These are phyloP conservation scores for Aspergillus thermomutatus DNA, from an alignment of 2,329 filamentous ascomycete genomes.

Conservation along the genomic window DNA sequence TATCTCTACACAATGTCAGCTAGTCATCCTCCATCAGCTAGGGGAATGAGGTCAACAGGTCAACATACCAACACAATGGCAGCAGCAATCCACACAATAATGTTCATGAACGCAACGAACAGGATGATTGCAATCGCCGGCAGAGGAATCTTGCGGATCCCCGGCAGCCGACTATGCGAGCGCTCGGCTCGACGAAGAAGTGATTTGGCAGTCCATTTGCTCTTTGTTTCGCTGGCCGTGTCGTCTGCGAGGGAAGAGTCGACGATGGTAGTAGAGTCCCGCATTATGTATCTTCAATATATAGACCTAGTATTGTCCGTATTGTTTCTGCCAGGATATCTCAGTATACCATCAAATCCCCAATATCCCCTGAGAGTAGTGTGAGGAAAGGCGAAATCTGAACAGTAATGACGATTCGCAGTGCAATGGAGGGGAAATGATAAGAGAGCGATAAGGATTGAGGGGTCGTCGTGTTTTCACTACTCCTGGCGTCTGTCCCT, in stretches of 20 bases:
- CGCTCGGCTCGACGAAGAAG: conserved; percentile 39
- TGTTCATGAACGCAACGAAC: conserved; percentile 52
- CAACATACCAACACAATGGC: conserved; percentile 54
- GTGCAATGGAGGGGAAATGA: background rate
- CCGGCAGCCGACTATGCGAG: conserved; percentile 53
- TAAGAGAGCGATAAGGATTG: background rate
- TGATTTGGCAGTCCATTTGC: conserved; percentile 27
- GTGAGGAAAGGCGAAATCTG: background rate
- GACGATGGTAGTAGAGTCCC: conserved; percentile 4
- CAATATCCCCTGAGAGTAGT: background rate
- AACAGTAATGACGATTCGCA: background rate
- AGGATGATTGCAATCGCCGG: conserved; percentile 56
- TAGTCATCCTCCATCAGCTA: conserved; percentile 4
- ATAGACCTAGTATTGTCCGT: background rate
- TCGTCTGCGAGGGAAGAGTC: background rate
- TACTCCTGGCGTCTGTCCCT: background rate
- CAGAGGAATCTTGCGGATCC: conserved; percentile 55
- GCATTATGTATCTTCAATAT: conserved; percentile 4
- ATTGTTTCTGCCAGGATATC: background rate
- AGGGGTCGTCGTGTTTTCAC: background rate
- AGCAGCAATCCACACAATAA: conserved; percentile 56
- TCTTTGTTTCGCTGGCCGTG: conserved; percentile 8
- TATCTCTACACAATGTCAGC: conserved; percentile 26
- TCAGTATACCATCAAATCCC: background rate
- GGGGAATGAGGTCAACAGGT: background rate